Evolutionary conservation across 2,329 filamentous ascomycete species (phyloP).

Genomic region (Fusarium verrucosum): DNA sequence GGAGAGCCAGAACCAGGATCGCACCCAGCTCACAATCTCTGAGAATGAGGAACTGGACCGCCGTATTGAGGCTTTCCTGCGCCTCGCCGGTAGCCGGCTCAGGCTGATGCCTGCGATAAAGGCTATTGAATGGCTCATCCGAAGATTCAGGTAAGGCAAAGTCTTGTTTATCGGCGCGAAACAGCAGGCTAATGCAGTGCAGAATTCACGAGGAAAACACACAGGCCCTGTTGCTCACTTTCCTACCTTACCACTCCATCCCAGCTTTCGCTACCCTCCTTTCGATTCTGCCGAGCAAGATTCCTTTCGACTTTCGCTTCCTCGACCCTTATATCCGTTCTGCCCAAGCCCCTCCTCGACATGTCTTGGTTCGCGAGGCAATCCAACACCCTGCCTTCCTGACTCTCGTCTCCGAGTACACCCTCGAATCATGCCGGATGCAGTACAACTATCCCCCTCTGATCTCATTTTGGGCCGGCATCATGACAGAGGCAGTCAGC

Average conservation of each 20-base stretch:
- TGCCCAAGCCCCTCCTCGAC: constrained; percentile 77
- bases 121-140: constrained; percentile 92
- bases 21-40: constrained; percentile 80
- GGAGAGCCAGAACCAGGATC: constrained; percentile 89
- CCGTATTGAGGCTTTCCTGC: constrained; percentile 83
- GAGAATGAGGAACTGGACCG: constrained; percentile 86
- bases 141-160: constrained; percentile 78
- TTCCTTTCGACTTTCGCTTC: constrained; percentile 83
- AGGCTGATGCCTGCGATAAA: constrained; percentile 89
- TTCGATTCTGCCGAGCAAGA: constrained; percentile 80
- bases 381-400: constrained; percentile 82
- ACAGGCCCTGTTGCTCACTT: constrained; percentile 78
- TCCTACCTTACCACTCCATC: constrained; percentile 90
- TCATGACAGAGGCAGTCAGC: constrained; percentile 85
- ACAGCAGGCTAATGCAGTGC: constrained; percentile 13
- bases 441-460: constrained; percentile 80
- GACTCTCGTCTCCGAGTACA: constrained; percentile 78
- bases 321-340: constrained; percentile 86
- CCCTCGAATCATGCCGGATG: constrained; percentile 75
- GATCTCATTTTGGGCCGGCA: constrained; percentile 89
- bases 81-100: constrained; percentile 77
- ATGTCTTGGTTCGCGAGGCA: constrained; percentile 84
- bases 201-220: constrained; percentile 95
- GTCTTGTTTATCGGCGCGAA: not conserved
- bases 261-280: constrained; percentile 86